Evolutionary conservation across 163 green algal species (phyloP).

Genomic region (Chlorella variabilis): DNA sequence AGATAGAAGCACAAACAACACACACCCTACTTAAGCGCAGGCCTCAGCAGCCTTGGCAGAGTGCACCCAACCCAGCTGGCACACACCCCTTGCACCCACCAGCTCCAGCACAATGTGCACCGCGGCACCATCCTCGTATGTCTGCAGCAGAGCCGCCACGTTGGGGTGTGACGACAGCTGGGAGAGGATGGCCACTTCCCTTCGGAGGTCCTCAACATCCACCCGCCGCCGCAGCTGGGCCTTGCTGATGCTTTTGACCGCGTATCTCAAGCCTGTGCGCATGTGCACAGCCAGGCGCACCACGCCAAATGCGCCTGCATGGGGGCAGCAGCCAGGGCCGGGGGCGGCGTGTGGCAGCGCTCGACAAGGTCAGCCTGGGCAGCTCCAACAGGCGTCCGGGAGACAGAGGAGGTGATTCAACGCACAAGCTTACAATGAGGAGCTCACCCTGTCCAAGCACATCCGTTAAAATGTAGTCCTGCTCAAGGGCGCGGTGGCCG

Average conservation of each 20-base stretch:
- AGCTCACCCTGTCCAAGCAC: slow-evolving; percentile 42
- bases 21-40: too few relatives aligned
- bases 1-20: too few relatives aligned
- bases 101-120: slow-evolving; percentile 89
- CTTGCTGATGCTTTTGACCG: slow-evolving; percentile 93
- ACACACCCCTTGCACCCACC: background rate
- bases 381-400: too few relatives aligned
- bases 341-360: too few relatives aligned
- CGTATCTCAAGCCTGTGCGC: slow-evolving; percentile 62
- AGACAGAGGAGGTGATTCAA: too few relatives aligned
- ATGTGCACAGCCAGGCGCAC: slow-evolving; percentile 43
- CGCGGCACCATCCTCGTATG: slow-evolving; percentile 78
- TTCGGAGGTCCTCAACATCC: slow-evolving; percentile 46
- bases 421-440: too few relatives aligned
- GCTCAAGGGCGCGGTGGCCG: slow-evolving; percentile 17
- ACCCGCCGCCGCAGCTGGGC: slow-evolving; percentile 31
- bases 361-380: too few relatives aligned
- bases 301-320: slow-evolving; percentile 44
- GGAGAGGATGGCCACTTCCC: slow-evolving; percentile 48
- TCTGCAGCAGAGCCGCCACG: slow-evolving; percentile 75
- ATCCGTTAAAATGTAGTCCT: slow-evolving; percentile 40
- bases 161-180: slow-evolving; percentile 53
- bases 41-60: too few relatives aligned
- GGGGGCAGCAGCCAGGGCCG: background rate
- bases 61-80: too few relatives aligned